Conservation (phyloP, 495 filamentous ascomycete genomes). For the Gamarada debralockiae region DNA sequence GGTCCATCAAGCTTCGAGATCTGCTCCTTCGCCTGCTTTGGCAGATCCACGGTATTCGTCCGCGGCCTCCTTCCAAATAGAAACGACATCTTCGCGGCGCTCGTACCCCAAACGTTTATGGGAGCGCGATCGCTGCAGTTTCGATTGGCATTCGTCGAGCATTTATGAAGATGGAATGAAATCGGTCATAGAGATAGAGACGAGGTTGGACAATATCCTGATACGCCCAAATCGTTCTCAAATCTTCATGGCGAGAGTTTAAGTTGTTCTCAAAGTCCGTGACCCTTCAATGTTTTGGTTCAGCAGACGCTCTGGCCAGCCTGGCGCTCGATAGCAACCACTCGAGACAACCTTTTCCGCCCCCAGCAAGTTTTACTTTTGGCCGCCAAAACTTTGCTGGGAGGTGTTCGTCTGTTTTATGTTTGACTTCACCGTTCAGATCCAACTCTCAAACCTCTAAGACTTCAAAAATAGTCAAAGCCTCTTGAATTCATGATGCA, state of each 20-base stretch:
- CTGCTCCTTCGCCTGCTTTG: conserved; percentile 51
- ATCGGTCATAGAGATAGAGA: conserved; percentile 2
- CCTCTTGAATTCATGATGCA: not conserved
- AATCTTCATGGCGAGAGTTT: not conserved
- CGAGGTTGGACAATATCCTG: conserved; percentile 4
- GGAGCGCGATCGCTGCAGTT: not conserved
- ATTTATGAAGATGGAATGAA: conserved; percentile 1
- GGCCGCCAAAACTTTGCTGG: not conserved
- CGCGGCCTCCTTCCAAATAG: conserved; percentile 71
- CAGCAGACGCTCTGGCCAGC: conserved; percentile 2
- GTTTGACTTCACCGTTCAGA: too few relatives aligned
- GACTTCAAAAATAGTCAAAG: too few relatives aligned
- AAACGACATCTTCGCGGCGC: conserved; percentile 55
- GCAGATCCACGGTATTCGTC: conserved; percentile 47
- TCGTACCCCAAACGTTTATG: conserved; percentile 9
- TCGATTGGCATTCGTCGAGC: conserved; percentile 10
- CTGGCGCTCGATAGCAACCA: not conserved
- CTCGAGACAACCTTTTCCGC: not conserved
- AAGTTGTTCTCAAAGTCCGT: not conserved
- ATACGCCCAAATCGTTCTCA: not conserved
- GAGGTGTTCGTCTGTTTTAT: not conserved
- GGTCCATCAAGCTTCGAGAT: conserved; percentile 49
- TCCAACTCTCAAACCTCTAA: too few relatives aligned
- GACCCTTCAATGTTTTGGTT: conserved; percentile 1
- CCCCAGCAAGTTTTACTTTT: not conserved